These are phyloP conservation scores for Gautieria morchelliformis DNA, from an alignment of 768 basidiomycete species.

Conservation along the genomic window DNA sequence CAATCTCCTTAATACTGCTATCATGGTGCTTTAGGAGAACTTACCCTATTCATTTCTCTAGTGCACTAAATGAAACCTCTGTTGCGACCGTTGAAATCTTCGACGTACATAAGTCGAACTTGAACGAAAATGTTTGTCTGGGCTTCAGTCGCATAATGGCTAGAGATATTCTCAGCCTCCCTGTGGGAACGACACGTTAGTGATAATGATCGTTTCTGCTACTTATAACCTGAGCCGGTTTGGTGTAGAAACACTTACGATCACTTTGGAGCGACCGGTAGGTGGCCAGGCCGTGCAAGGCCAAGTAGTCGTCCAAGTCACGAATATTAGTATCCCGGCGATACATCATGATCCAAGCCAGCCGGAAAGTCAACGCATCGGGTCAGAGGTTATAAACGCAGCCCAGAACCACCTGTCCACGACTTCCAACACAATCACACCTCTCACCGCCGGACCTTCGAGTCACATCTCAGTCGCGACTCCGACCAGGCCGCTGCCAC, in stretches of 20 bases:
- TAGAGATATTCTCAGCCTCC: constrained; percentile 29
- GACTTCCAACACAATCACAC: too few species aligned
- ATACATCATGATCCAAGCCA: constrained; percentile 13
- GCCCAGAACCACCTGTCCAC: too few species aligned
- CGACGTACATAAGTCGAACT: constrained; percentile 82
- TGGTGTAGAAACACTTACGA: constrained; percentile 14
- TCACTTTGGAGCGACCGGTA: constrained; percentile 39
- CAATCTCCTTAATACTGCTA: too few species aligned
- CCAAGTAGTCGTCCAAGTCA: constrained; percentile 7
- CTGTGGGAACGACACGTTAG: constrained; percentile 29
- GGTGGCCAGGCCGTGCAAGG: constrained; percentile 21
- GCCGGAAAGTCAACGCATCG: not conserved
- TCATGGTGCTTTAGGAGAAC: not conserved
- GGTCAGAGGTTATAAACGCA: too few species aligned
- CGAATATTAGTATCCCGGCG: not conserved
- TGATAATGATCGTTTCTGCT: not conserved
- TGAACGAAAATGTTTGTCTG: constrained; percentile 67
- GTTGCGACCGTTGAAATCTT: constrained; percentile 79
- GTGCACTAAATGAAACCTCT: constrained; percentile 65
- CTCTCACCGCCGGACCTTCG: too few species aligned
- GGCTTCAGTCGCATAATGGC: constrained; percentile 39
- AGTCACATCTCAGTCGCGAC: too few species aligned
- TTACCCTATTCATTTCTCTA: constrained; percentile 19
- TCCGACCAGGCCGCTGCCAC: too few species aligned
- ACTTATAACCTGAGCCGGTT: not conserved